These are phyloP conservation scores for Suillus ampliporus DNA, from an alignment of 768 basidiomycete genomes.

Conservation along the genomic window DNA sequence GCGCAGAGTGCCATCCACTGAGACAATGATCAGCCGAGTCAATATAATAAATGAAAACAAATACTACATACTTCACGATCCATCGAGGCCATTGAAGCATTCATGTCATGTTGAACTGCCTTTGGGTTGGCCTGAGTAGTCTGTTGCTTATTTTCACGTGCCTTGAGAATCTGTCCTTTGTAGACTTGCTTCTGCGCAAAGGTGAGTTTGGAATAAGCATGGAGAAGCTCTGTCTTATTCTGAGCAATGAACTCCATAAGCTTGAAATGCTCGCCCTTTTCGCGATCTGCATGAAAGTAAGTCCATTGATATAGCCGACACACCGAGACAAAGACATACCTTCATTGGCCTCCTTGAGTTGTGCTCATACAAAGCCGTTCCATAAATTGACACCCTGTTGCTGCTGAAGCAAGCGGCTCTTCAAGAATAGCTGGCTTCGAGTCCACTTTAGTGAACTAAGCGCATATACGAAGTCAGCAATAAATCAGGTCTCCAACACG, in stretches of 20 bases:
- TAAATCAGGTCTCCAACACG: no score
- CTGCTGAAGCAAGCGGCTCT: background rate
- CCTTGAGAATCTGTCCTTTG: background rate
- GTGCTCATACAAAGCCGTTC: background rate
- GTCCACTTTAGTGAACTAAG: constrained; percentile 5
- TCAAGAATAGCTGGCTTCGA: background rate
- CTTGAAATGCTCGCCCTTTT: background rate
- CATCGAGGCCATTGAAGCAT: constrained; percentile 4
- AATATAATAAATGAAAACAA: background rate
- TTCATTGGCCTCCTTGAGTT: background rate
- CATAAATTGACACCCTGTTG: background rate
- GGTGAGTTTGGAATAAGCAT: background rate
- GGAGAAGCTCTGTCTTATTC: background rate
- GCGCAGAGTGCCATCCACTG: constrained; percentile 8
- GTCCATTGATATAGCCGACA: no score
- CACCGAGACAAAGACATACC: background rate
- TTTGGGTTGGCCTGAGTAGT: background rate
- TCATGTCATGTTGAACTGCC: background rate
- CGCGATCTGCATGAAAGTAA: background rate
- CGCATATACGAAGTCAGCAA: no score
- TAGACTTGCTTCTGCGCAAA: background rate
- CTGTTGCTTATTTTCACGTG: background rate
- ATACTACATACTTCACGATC: constrained; percentile 3
- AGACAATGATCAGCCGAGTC: background rate
- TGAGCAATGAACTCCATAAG: background rate